phyloP scores from a whole-genome alignment of 2,329 filamentous ascomycete species.

The Endoconidiophora polonica region DNA sequence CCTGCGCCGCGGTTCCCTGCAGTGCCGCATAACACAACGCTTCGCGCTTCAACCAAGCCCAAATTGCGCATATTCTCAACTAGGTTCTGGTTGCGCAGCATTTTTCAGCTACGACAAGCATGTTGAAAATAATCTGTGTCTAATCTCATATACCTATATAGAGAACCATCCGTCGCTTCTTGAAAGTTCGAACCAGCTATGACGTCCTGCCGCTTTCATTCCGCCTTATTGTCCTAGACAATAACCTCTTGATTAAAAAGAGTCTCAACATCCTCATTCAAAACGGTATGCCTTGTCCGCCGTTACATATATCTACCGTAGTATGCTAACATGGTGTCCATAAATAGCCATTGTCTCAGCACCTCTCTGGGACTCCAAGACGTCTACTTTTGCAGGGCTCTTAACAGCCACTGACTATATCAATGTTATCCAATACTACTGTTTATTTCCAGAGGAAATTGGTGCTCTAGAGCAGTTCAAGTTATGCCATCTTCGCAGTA shows the following conservation, averaged over 20 bases:
- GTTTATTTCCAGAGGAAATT: conserved; percentile 83
- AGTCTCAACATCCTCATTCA: conserved; percentile 89
- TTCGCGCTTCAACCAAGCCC: neutral
- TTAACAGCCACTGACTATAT: conserved; percentile 95
- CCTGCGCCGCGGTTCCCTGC: neutral
- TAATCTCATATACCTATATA: conserved; percentile 22
- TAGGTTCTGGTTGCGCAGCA: neutral
- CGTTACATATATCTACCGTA: neutral
- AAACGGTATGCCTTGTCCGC: conserved; percentile 46
- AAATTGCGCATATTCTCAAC: neutral
- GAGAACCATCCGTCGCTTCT: conserved; percentile 86
- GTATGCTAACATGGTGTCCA: neutral
- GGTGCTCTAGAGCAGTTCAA: conserved; percentile 86
- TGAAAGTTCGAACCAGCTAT: conserved; percentile 92
- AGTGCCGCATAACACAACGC: neutral
- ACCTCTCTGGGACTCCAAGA: conserved; percentile 88
- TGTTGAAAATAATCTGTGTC: neutral
- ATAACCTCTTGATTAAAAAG: conserved; percentile 87
- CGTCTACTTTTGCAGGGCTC: conserved; percentile 82
- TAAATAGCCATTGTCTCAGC: conserved; percentile 81
- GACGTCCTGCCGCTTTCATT: conserved; percentile 94
- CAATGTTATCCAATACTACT: conserved; percentile 98
- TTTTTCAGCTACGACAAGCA: neutral
- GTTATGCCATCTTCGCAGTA: conserved; percentile 79
- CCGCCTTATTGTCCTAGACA: conserved; percentile 89